Evolutionary conservation across 306 rosid genomes (phyloP).

Genomic region (Pyrus pyrifolia): DNA sequence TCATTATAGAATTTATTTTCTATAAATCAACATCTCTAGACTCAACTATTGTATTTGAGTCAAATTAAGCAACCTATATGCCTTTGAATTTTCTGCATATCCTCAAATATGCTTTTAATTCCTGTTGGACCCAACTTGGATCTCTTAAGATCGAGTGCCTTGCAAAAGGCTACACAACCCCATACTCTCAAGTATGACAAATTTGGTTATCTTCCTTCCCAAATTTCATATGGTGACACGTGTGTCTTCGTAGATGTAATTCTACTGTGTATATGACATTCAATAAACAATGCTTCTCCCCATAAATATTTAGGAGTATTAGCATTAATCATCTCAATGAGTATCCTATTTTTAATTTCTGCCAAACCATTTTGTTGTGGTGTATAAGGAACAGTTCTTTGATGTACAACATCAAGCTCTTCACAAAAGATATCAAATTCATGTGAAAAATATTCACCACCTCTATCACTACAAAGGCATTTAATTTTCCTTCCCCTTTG

Average conservation of each 20-base stretch:
- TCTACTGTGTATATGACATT: conserved; percentile 1
- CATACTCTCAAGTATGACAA: too few relatives aligned
- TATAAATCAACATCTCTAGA: not conserved
- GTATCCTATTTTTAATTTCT: not conserved
- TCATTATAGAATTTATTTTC: not conserved
- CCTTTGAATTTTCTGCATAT: too few relatives aligned
- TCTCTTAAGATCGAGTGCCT: too few relatives aligned
- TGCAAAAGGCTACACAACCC: too few relatives aligned
- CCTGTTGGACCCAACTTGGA: too few relatives aligned
- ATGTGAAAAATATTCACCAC: not conserved
- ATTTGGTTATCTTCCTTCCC: not conserved
- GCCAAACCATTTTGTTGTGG: too few relatives aligned
- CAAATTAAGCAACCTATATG: not conserved
- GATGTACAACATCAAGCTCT: not conserved
- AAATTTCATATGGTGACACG: not conserved
- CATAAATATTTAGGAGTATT: not conserved
- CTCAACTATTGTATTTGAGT: not conserved
- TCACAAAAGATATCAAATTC: not conserved
- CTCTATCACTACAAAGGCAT: not conserved
- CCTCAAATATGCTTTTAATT: too few relatives aligned
- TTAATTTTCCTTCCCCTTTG: too few relatives aligned
- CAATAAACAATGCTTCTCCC: not conserved
- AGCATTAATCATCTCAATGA: not conserved
- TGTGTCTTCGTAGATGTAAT: not conserved
- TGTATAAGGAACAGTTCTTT: not conserved